Evolutionary conservation across 2,329 filamentous ascomycete species (phyloP).

Genomic region (Stachybotrys chlorohalonatus): DNA sequence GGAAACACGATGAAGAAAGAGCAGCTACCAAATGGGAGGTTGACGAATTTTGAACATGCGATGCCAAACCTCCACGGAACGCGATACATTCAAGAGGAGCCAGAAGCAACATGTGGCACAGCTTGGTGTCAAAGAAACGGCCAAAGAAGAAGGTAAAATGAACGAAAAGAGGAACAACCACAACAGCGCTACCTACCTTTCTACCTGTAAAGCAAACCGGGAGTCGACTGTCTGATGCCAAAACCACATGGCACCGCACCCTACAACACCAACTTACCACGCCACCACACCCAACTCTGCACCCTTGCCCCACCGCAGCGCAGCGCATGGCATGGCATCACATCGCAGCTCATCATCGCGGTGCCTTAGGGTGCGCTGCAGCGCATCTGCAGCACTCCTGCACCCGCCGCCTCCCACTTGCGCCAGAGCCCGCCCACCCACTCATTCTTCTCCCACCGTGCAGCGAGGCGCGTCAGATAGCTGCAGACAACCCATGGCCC

Average conservation of each 20-base stretch:
- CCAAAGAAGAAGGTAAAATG: too few relatives aligned
- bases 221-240: neutral
- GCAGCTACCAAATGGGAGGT: too few relatives aligned
- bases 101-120: too few relatives aligned
- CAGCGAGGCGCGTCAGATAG: neutral
- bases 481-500: neutral
- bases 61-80: too few relatives aligned
- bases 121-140: too few relatives aligned
- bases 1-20: too few relatives aligned
- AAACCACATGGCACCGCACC: neutral
- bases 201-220: too few relatives aligned
- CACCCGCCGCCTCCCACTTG: neutral
- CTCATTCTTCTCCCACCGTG: neutral
- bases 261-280: neutral
- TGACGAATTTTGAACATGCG: too few relatives aligned
- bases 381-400: neutral
- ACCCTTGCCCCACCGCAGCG: neutral
- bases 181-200: too few relatives aligned
- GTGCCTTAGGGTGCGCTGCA: neutral
- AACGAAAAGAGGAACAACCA: too few relatives aligned
- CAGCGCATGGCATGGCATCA: neutral
- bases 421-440: neutral
- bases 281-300: too few relatives aligned
- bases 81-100: too few relatives aligned
- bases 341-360: neutral